Conservation (phyloP, 140 eudicot genomes). For the Senecio squalidus region DNA sequence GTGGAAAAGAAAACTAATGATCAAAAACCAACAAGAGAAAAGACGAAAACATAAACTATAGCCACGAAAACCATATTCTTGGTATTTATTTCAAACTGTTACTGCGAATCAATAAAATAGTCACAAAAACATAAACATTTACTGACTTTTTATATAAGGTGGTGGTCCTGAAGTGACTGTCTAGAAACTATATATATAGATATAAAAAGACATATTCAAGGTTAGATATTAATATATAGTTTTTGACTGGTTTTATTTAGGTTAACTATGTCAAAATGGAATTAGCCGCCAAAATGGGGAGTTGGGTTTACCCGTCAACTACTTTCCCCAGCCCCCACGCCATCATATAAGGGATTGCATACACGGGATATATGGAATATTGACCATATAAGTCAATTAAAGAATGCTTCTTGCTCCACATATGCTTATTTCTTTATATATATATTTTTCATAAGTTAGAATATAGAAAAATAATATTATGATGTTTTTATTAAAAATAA, state of each 20-base stretch:
- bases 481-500: too few species aligned
- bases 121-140: background rate
- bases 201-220: background rate
- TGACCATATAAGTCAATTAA: conserved; percentile 6
- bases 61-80: background rate
- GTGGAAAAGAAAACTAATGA: background rate
- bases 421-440: background rate
- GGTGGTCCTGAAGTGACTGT: conserved; percentile 1
- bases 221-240: too few species aligned
- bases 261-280: conserved; percentile 24
- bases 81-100: conserved; percentile 25
- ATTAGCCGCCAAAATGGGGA: conserved; percentile 25
- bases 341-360: background rate
- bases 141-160: background rate
- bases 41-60: background rate
- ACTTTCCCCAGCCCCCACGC: conserved; percentile 16
- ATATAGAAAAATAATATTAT: too few species aligned
- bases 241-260: too few species aligned
- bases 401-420: conserved; percentile 3
- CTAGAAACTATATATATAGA: background rate
- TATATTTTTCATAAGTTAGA: background rate
- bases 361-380: conserved; percentile 11
- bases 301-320: conserved; percentile 26
- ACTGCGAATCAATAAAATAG: conserved; percentile 6
- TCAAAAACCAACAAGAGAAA: background rate